Evolutionary conservation across 768 basidiomycete species (phyloP).

Genomic region (Heimioporus sp.): DNA sequence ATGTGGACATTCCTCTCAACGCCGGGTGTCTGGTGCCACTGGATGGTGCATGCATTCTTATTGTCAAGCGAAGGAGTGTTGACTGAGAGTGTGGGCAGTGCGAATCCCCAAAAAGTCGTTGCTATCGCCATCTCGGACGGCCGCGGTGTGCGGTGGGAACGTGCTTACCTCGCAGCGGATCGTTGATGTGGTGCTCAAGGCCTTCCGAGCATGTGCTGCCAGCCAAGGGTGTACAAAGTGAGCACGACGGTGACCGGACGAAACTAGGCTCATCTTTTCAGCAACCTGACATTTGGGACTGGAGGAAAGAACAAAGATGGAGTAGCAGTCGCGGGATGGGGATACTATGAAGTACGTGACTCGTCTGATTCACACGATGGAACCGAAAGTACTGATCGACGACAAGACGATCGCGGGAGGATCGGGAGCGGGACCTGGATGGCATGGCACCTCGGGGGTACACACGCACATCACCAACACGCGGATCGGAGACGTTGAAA

Average conservation of each 20-base stretch:
- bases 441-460: constrained; percentile 92
- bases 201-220: constrained; percentile 88
- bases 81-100: constrained; percentile 41
- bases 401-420: constrained; percentile 85
- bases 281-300: constrained; percentile 86
- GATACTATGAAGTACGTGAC: constrained; percentile 72
- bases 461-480: constrained; percentile 95
- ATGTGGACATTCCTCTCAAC: constrained; percentile 87
- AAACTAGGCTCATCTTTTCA: constrained; percentile 22
- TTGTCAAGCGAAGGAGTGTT: not conserved
- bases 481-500: constrained; percentile 90
- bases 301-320: constrained; percentile 87
- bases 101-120: constrained; percentile 78
- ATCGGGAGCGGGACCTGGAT: constrained; percentile 82
- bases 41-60: constrained; percentile 48
- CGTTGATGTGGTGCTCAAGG: constrained; percentile 90
- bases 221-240: constrained; percentile 94
- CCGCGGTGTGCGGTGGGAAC: constrained; percentile 92
- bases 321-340: constrained; percentile 76
- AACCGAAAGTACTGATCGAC: not conserved
- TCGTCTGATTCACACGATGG: no score
- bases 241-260: constrained; percentile 16
- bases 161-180: constrained; percentile 91
- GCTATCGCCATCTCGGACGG: constrained; percentile 78
- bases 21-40: constrained; percentile 91